Conservation (phyloP, 1,139 yeast genomes). For the Meyerozyma sp. region DNA sequence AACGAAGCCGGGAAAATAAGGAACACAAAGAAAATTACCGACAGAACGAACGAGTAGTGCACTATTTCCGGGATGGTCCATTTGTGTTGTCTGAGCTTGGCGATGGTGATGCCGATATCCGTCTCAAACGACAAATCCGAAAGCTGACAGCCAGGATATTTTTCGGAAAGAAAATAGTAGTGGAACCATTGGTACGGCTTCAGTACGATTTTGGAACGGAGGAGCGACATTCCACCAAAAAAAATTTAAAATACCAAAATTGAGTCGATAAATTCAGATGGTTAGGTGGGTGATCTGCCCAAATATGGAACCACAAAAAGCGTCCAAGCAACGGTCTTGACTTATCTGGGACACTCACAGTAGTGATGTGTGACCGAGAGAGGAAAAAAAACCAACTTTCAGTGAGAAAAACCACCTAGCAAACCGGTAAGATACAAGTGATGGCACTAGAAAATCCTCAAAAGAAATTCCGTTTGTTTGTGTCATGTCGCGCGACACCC, state of each 20-base stretch:
- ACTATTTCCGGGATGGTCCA: constrained; percentile 42
- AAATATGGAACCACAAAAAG: background rate
- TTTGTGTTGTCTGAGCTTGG: constrained; percentile 43
- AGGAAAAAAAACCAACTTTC: background rate
- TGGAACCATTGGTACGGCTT: constrained; percentile 43
- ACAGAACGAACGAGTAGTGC: constrained; percentile 48
- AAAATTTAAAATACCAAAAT: too few relatives aligned
- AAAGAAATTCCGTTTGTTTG: background rate
- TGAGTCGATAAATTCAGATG: too few relatives aligned
- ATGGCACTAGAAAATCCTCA: background rate
- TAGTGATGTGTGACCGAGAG: background rate
- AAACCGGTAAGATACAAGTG: background rate
- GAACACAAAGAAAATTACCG: constrained; percentile 48
- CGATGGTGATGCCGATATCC: constrained; percentile 45
- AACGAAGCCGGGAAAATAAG: constrained; percentile 49
- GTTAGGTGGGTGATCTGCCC: background rate
- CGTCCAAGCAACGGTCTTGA: background rate
- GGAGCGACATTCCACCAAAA: constrained; percentile 13
- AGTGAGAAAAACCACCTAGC: too few relatives aligned
- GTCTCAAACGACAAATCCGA: constrained; percentile 58
- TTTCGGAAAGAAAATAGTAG: constrained; percentile 54
- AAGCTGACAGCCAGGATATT: constrained; percentile 48
- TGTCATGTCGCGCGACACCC: constrained; percentile 1
- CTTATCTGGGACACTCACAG: too few relatives aligned
- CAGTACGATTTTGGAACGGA: constrained; percentile 30